Base-by-base conservation (phyloP, 805 yeast genomes). In the Saccharomycopsis guyanensis region DNA sequence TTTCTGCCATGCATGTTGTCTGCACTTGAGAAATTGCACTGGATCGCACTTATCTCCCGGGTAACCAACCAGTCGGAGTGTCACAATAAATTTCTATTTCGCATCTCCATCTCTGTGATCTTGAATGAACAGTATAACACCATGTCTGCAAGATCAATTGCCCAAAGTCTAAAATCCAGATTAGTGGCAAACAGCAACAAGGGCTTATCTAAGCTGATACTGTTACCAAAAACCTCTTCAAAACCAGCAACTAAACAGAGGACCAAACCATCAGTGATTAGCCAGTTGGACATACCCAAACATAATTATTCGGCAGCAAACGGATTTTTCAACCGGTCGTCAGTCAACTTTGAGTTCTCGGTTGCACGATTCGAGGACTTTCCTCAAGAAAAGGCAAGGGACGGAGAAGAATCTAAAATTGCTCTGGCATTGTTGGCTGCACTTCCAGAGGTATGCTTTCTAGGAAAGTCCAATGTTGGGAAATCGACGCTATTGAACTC, bases 381-480 rank as follows among this genome's bases (percentile, higher is more conserved):
- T 3, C 91, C 87, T 0, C 82, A 78, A 31, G 71, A 76, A 36
- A 63, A 63, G 46, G 65, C 36, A 6, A 45, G 49, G 25, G 31
- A 44, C 15, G 57, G 57, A 35, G 40, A 38, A 15, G 36, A 38
- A 24, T 13, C 54, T 16, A 37, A 31, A 3, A 25, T 47, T 15
- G 35, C 38, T 18, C 50, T 49, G 5, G 31, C 32, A 3, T 13
- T 43, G 7, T 22, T 47, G 8, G 38, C 22, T 8, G 12, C 34
- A 13, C 64, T 83, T 10, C 95, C 96, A 0, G 96, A 87, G 57
- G 75, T 87, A 3, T 66, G 82, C 3, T 70, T 88, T 40, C 55
- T 88, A 38, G 96, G 97, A 0, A 75, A 86, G 52, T 82, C 94
- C 40, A 88, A 88, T 55, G 88, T 82, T 5, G 97, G 96, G 0